A percentile compares a stretch with the other conserved stretches of the same genome.
Evolutionary conservation across 2,329 filamentous ascomycete genomes (phyloP).

Genomic region (Scortechinia acanthostroma): DNA sequence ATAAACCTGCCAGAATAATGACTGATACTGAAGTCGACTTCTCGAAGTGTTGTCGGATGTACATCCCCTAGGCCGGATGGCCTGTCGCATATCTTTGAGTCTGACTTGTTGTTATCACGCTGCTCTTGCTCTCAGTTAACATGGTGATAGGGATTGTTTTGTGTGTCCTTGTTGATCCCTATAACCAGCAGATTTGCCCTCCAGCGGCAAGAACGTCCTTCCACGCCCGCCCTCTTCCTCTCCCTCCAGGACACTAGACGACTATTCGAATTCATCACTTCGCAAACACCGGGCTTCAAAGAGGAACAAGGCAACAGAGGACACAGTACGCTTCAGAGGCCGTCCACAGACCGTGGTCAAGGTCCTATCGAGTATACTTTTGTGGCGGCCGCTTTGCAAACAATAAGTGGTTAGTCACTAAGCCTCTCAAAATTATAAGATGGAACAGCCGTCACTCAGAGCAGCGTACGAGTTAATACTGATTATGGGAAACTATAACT

Average conservation of each 20-base stretch:
- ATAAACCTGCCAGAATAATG: constrained; percentile 1
- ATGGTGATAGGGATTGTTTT: too few relatives aligned
- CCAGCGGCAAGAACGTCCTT: constrained; percentile 22
- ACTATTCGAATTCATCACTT: constrained; percentile 22
- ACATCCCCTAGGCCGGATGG: constrained; percentile 24
- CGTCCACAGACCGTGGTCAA: constrained; percentile 24
- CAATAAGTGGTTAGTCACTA: too few relatives aligned
- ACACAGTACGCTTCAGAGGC: constrained; percentile 26
- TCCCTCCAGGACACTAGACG: constrained; percentile 13
- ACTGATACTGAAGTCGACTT: constrained; percentile 4
- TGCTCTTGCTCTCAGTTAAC: too few relatives aligned
- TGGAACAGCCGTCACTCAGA: too few relatives aligned
- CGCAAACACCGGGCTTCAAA: constrained; percentile 27
- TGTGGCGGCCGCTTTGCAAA: constrained; percentile 29
- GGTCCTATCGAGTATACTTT: constrained; percentile 32
- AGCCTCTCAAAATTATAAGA: too few relatives aligned
- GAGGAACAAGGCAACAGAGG: constrained; percentile 17
- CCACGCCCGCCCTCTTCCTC: constrained; percentile 15
- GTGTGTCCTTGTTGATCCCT: too few relatives aligned
- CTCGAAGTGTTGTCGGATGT: constrained; percentile 20
- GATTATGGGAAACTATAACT: too few relatives aligned
- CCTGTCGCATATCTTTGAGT: too few relatives aligned
- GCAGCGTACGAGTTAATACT: too few relatives aligned
- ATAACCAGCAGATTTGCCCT: too few relatives aligned
- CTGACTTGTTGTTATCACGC: too few relatives aligned